Evolutionary conservation across 805 yeast genomes (phyloP).

Genomic region (Dipodascus albidus): DNA sequence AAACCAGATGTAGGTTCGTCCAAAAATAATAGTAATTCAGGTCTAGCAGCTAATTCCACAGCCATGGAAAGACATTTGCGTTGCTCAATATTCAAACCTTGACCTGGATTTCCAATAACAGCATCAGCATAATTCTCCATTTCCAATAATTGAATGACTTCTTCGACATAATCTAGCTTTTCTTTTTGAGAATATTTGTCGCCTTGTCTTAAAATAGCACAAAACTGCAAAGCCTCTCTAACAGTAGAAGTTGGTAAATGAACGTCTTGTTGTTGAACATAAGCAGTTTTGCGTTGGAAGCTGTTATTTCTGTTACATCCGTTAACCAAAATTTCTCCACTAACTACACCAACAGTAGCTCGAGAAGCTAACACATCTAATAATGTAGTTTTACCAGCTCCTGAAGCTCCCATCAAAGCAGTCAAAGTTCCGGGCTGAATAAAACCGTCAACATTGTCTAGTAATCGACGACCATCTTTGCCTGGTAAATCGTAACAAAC

Average conservation of each 20-base stretch:
- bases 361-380: conserved; percentile 62
- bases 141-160: conserved; percentile 49
- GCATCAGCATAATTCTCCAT: conserved; percentile 61
- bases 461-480: conserved; percentile 43
- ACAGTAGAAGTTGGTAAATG: conserved; percentile 58
- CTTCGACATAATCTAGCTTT: conserved; percentile 55
- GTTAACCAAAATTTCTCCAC: conserved; percentile 57
- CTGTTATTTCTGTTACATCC: conserved; percentile 49
- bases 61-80: conserved; percentile 54
- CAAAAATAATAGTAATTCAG: conserved; percentile 45
- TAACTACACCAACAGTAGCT: conserved; percentile 56
- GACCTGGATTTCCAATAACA: conserved; percentile 63
- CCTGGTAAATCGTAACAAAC: conserved; percentile 59
- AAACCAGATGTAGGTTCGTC: conserved; percentile 64
- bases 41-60: conserved; percentile 57
- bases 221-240: conserved; percentile 56
- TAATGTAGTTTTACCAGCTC: conserved; percentile 73
- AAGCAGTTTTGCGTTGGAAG: conserved; percentile 58
- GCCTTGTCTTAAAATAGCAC: conserved; percentile 62
- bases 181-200: conserved; percentile 37
- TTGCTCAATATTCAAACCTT: conserved; percentile 54
- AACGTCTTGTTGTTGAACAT: conserved; percentile 69
- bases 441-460: conserved; percentile 66
- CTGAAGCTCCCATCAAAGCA: conserved; percentile 71
- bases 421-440: conserved; percentile 75